Evolutionary conservation across 2,329 filamentous ascomycete genomes (phyloP).

Genomic region (Alternaria angustiovoidea): DNA sequence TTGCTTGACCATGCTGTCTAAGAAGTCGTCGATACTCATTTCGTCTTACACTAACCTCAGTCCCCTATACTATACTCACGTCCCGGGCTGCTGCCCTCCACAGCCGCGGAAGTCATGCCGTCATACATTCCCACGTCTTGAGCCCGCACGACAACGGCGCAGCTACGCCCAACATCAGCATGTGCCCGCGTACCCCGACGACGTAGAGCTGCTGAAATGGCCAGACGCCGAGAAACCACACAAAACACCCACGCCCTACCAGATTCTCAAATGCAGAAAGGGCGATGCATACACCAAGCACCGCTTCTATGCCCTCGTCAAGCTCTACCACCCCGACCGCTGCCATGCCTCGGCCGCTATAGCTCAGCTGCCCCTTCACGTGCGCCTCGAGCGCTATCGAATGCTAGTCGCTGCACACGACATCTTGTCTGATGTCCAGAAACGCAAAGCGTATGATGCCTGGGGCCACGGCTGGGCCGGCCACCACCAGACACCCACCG

Average conservation of each 20-base stretch:
- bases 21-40: constrained; percentile 29
- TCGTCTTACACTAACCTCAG: constrained; percentile 29
- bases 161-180: constrained; percentile 41
- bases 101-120: constrained; percentile 49
- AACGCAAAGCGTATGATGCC: constrained; percentile 81
- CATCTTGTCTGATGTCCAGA: constrained; percentile 82
- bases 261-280: constrained; percentile 74
- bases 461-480: constrained; percentile 81
- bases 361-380: constrained; percentile 62
- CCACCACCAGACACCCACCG: constrained; percentile 33
- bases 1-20: constrained; percentile 50
- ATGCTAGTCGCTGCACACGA: constrained; percentile 87
- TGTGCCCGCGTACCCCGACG: constrained; percentile 20
- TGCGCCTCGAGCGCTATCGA: constrained; percentile 86
- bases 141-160: constrained; percentile 22
- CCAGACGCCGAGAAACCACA: constrained; percentile 48
- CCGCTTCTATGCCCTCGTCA: constrained; percentile 89
- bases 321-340: constrained; percentile 92
- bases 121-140: constrained; percentile 41
- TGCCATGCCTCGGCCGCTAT: constrained; percentile 46
- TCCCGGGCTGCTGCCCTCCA: constrained; percentile 33
- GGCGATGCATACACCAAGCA: constrained; percentile 79
- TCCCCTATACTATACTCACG: constrained; percentile 25
- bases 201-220: constrained; percentile 41
- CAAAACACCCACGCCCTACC: constrained; percentile 79